Base-by-base conservation (phyloP, 208 protist species). In the Tritrichomonas musculus region DNA sequence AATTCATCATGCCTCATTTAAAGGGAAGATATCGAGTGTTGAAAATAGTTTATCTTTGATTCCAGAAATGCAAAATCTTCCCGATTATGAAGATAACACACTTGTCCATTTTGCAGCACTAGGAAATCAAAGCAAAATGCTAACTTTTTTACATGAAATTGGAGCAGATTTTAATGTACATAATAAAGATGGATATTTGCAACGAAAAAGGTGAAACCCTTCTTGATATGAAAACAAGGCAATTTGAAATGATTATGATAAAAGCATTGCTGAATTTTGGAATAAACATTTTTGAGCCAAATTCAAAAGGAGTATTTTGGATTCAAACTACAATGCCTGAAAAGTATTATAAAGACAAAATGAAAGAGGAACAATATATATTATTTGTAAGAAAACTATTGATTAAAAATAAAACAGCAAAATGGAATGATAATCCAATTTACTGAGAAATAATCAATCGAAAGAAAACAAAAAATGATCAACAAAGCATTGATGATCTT, bases 251-350 rank as follows among this genome's bases (percentile, higher is more conserved):
- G 17, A 25, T 33, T n/a, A 69, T 69, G 64, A 69, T 69, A 13
- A n/a, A 69, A 69, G 27, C 11, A 69, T 33, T 69, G 5, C 11
- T 69, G 3, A n/a, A n/a, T 33, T 8, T 33, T 69, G 27, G 27
- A n/a, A 8, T n/a, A n/a, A 69, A 69, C 30, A 69, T 69, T 33
- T 69, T 69, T 69, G 27, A 33, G 5, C 64, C 64, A 69, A 69
- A 69, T 69, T 69, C 64, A n/a, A 69, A 69, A 69, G 64, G 64
- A 69, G 64, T 69, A 33, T 69, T n/a, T 69, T 69, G 64, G 64
- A 69, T 69, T 8, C 64, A 69, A 69, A n/a, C 11, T 69, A n/a
- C 27, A n/a, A n/a, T 69, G 11, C 64, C 11, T 69, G 3, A 69
- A n/a, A n/a, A 69, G 30, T 69, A 69, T 69, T 69, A n/a, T 69